These are phyloP conservation scores for Sungouiella thailandica DNA, from an alignment of 805 yeast species.

Conservation along the genomic window DNA sequence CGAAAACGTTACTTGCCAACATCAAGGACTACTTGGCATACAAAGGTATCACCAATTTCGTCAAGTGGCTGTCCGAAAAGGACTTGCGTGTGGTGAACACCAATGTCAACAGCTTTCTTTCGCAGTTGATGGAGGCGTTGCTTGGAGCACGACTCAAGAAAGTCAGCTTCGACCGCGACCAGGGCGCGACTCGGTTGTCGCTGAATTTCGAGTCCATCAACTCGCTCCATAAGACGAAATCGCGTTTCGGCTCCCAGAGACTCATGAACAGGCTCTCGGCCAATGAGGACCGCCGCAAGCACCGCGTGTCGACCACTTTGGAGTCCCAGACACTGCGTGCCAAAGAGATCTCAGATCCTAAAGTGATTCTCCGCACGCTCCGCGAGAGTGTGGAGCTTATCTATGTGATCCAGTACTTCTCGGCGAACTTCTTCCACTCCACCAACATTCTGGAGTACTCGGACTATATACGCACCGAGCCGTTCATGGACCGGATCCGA, in stretches of 20 bases:
- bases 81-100: slow-evolving; percentile 45
- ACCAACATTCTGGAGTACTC: slow-evolving; percentile 24
- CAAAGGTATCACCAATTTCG: slow-evolving; percentile 36
- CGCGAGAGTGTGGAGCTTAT: slow-evolving; percentile 34
- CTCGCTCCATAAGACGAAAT: slow-evolving; percentile 9
- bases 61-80: slow-evolving; percentile 50
- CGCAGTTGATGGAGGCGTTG: slow-evolving; percentile 24
- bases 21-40: slow-evolving; percentile 27
- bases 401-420: slow-evolving; percentile 33
- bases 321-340: slow-evolving; percentile 1
- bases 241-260: slow-evolving; percentile 16
- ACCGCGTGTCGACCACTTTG: background rate
- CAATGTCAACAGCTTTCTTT: slow-evolving; percentile 29
- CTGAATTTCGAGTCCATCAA: slow-evolving; percentile 7
- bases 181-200: slow-evolving; percentile 4
- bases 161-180: slow-evolving; percentile 6
- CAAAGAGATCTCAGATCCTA: slow-evolving; percentile 29
- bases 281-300: background rate
- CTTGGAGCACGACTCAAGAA: slow-evolving; percentile 19
- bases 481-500: slow-evolving; percentile 26
- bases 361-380: slow-evolving; percentile 28
- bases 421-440: slow-evolving; percentile 39
- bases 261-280: slow-evolving; percentile 9
- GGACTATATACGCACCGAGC: slow-evolving; percentile 22
- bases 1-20: slow-evolving; percentile 18